These are phyloP conservation scores for Circinella umbellata DNA, from an alignment of 371 early-diverging fungal species.

Conservation along the genomic window DNA sequence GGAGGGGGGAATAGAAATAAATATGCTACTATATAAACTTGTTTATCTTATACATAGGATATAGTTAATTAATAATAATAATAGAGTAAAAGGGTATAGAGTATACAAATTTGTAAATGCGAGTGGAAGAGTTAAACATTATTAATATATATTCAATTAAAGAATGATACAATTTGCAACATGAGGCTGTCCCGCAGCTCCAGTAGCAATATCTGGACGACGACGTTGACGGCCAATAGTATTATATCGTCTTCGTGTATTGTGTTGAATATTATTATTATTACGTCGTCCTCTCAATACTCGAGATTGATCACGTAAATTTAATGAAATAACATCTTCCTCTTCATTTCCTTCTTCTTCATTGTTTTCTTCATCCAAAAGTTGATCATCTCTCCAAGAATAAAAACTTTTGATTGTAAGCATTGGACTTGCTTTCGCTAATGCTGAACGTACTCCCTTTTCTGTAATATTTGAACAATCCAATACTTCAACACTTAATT, in stretches of 20 bases:
- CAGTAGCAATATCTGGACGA: slow-evolving; percentile 12
- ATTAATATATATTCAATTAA: no score
- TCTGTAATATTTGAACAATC: slow-evolving; percentile 54
- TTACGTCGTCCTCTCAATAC: background rate
- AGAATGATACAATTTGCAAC: slow-evolving; percentile 36
- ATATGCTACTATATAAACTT: no score
- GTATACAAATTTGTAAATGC: no score
- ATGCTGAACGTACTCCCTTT: slow-evolving; percentile 37
- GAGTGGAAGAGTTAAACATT: background rate
- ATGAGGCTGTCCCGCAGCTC: slow-evolving; percentile 22
- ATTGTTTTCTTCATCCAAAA: slow-evolving; percentile 4
- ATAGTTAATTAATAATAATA: no score
- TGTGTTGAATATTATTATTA: background rate
- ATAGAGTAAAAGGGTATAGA: no score
- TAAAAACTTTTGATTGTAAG: slow-evolving; percentile 51
- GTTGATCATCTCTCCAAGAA: slow-evolving; percentile 33
- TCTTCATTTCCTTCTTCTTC: background rate
- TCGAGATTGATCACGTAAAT: background rate
- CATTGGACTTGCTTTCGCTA: slow-evolving; percentile 37
- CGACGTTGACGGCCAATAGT: slow-evolving; percentile 21
- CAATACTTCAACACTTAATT: slow-evolving; percentile 41
- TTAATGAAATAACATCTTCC: slow-evolving; percentile 12
- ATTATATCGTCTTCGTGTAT: slow-evolving; percentile 18
- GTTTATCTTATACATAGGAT: no score
- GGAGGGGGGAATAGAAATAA: no score